Evolutionary conservation across 2,329 filamentous ascomycete species (phyloP), one percentile per base, ranked within the genome.

Genomic region (Diaporthe destruens): DNA sequence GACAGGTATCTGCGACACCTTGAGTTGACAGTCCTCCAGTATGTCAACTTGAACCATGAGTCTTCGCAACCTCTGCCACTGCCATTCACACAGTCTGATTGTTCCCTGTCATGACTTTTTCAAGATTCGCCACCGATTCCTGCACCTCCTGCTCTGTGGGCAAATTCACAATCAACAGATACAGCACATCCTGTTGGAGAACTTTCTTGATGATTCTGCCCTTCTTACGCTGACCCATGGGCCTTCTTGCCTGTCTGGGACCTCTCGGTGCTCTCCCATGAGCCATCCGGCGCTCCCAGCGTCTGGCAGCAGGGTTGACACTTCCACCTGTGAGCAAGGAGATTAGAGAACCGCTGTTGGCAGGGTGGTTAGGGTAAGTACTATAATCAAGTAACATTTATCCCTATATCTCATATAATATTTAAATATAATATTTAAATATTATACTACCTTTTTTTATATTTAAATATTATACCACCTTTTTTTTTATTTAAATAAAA

Each of bases 101-200:
- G 18, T 12, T 20, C 11, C 16, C 66, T 49, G 25, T 36, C 68
- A 68, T 71, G 20, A 54, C 57, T 25, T 42, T 55, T 59, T 77
- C 72, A 18, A 77, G 74, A 23, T 61, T 55, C 6, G 74, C 71
- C 23, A 75, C 67, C 3, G 74, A 77, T 6, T 71, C 57, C 54
- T 77, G 74, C 54, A 87, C 78, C 73, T 87, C 85, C 25, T 82
- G 80, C 14, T 84, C 81, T 0, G 79, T 80, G 0, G 86, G 86
- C 80, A 87, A 79, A 71, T 87, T 87, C 18, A 87, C 85, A 71
- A 88, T 83, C 79, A 87, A 83, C 69, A 88, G 74, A 75, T 87
- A 88, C 39, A 88, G 74, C 20, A 87, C 84, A 78, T 86, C 82
- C 82, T 86, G 71, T 32, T 75, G 72, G 34, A 73, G 44, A 5